phyloP scores from a whole-genome alignment of 2,329 filamentous ascomycete genomes.

The Fusarium mexicanum region DNA sequence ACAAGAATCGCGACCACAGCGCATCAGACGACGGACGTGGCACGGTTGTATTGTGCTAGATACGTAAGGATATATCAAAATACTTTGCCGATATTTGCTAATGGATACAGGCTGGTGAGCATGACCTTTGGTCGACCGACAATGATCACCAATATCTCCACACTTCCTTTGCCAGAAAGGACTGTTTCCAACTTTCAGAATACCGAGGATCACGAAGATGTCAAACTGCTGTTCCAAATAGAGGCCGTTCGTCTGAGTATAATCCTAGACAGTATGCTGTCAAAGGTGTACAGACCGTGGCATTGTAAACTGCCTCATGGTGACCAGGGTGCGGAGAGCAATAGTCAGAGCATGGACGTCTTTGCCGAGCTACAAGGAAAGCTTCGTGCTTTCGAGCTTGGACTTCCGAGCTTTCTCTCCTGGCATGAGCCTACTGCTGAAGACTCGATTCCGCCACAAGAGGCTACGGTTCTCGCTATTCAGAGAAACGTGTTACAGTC shows the following conservation, averaged over 20 bases:
- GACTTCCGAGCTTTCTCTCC: not conserved
- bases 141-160: not conserved
- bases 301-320: not conserved
- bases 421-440: not conserved
- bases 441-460: not conserved
- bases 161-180: not conserved
- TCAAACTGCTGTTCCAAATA: not conserved
- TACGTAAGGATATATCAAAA: not conserved
- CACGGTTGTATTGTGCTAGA: not conserved
- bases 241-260: not conserved
- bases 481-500: not conserved
- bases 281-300: not conserved
- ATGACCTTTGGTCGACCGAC: not conserved
- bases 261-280: not conserved
- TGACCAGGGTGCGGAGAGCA: not conserved
- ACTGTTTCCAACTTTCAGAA: not conserved
- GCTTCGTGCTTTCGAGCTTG: not conserved
- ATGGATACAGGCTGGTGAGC: not conserved
- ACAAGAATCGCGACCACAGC: not conserved
- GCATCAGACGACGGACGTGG: not conserved
- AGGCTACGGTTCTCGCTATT: not conserved
- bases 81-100: not conserved
- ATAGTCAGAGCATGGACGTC: not conserved
- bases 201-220: fast-evolving
- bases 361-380: not conserved